These are phyloP conservation scores for Lactarius sanguifluus DNA, from an alignment of 768 basidiomycete species.

Conservation along the genomic window DNA sequence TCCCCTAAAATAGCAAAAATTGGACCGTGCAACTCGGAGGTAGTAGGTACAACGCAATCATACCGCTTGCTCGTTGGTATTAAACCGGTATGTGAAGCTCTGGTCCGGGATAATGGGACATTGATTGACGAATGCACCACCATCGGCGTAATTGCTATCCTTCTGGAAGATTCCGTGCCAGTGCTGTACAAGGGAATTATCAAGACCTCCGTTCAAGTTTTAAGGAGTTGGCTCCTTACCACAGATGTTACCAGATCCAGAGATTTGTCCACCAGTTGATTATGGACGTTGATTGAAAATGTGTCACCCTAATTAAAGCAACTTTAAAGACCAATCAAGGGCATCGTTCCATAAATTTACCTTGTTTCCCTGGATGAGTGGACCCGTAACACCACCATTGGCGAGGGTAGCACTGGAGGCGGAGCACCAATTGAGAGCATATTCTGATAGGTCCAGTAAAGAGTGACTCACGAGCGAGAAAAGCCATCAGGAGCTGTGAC, in stretches of 20 bases:
- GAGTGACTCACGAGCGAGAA: too few relatives aligned
- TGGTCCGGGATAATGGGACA: constrained; percentile 46
- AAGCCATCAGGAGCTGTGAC: too few relatives aligned
- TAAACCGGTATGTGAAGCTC: constrained; percentile 46
- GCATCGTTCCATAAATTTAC: too few relatives aligned
- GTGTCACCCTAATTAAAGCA: constrained; percentile 34
- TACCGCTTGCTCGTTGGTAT: constrained; percentile 37
- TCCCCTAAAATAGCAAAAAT: constrained; percentile 23
- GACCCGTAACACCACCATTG: constrained; percentile 35
- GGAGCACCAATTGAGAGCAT: neutral
- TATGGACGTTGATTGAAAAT: constrained; percentile 45
- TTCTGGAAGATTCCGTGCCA: constrained; percentile 54
- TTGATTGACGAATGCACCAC: constrained; percentile 41
- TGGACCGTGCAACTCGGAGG: too few relatives aligned
- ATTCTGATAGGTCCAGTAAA: too few relatives aligned
- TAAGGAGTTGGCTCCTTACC: constrained; percentile 32
- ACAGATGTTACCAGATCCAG: constrained; percentile 53
- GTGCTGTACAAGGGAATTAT: constrained; percentile 39
- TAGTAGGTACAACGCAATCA: neutral
- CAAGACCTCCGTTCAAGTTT: neutral
- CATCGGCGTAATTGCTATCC: constrained; percentile 47
- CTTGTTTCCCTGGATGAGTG: too few relatives aligned
- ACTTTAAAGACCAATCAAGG: constrained; percentile 29
- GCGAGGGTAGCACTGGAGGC: constrained; percentile 42
- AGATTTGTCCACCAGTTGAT: constrained; percentile 42